These are phyloP conservation scores for Apiotrichum laibachii DNA, from an alignment of 1,284 basidiomycete species.

Conservation along the genomic window DNA sequence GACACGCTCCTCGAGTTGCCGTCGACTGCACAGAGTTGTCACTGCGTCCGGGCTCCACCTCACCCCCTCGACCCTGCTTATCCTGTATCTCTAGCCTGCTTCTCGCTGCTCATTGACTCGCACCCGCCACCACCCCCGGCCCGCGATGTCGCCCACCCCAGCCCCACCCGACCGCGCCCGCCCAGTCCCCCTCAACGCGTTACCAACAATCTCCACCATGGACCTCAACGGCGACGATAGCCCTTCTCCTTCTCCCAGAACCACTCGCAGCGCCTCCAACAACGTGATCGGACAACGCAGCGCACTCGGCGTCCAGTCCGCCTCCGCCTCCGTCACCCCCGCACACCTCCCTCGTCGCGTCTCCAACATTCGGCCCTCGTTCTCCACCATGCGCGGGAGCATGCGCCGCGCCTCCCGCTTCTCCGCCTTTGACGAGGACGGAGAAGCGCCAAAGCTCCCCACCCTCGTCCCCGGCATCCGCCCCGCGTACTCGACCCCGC, in stretches of 20 bases:
- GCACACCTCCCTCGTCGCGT: conserved; percentile 5
- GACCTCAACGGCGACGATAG: conserved; percentile 7
- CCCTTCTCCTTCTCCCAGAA: conserved; percentile 5
- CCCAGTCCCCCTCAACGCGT: neutral
- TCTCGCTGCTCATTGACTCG: no score
- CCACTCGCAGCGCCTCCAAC: neutral
- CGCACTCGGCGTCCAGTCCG: conserved; percentile 5
- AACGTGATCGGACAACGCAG: conserved; percentile 4
- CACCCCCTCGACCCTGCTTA: no score
- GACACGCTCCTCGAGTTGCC: no score
- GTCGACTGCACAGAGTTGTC: no score
- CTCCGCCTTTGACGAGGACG: conserved; percentile 22
- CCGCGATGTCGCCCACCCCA: conserved; percentile 5
- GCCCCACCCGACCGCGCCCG: neutral
- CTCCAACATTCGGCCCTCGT: conserved; percentile 10
- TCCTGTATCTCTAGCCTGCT: no score
- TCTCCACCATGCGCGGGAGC: conserved; percentile 10
- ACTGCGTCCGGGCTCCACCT: no score
- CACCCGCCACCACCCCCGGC: no score
- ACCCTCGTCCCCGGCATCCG: conserved; percentile 49
- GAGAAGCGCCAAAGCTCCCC: conserved; percentile 41
- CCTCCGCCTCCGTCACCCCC: neutral
- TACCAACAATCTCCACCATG: neutral
- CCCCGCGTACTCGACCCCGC: conserved; percentile 61
- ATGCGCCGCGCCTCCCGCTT: conserved; percentile 14